Evolutionary conservation across 805 yeast genomes (phyloP), one percentile per base, ranked within the genome.

Genomic region (Wickerhamiella azymoides): DNA sequence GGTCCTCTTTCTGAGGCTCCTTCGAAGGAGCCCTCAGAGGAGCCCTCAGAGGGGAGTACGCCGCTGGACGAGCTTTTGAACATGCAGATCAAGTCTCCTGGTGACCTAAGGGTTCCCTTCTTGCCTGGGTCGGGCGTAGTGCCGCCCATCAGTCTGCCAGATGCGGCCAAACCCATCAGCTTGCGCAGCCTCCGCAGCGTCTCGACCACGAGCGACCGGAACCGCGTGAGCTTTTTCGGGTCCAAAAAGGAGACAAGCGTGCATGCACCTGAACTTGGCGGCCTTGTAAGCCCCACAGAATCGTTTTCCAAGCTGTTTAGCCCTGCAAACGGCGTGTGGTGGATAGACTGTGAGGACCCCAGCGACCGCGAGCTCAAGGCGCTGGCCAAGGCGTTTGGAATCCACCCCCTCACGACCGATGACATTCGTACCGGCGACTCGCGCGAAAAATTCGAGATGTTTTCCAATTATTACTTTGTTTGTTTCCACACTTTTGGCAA

Each of bases 331-430:
- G 79, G 84, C 2, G 78, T 86, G 4, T 88, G 96, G 96, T 89
- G 96, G 96, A 67, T 89, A 39, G 96, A 92, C 61, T 85, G 96
- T 59, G 69, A 77, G 39, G 81, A 94, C 58, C 97, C 97, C 8
- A 85, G 96, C 0, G 97, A 89, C 59, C 77, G 79, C 17, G 98
- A 89, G 65, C 85, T 92, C 95, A 81, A 82, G 58, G 79, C 84
- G 56, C 62, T 89, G 36, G 80, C 96, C 10, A 88, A 86, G 57
- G 92, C 96, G 0, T 89, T 89, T 62, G 95, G 96, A 11, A 84
- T 89, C 65, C 97, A 89, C 68, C 97, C 98, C 28, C 77, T 89
- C 69, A 89, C 97, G 0, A 88, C 96, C 2, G 98, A 89, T 66
- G 98, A 89, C 78, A 88, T 89, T 53, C 70, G 94, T 48, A 83